Evolutionary conservation across 805 yeast species (phyloP).

Genomic region (Brettanomyces nanus): DNA sequence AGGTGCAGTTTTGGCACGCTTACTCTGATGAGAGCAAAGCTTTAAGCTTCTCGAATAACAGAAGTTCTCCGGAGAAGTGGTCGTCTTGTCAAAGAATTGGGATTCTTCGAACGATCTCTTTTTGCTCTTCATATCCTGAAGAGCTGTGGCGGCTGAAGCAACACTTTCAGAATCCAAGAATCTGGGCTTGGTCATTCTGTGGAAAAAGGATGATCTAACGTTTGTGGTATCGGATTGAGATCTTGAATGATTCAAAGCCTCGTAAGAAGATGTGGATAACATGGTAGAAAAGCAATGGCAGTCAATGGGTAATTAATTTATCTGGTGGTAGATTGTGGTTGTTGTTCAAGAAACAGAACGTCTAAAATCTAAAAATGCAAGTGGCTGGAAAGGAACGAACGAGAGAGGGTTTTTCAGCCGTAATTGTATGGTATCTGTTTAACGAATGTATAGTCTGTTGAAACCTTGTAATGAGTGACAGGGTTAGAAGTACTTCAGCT

Average conservation of each 20-base stretch:
- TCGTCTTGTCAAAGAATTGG: slow-evolving; percentile 4
- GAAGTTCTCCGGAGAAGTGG: slow-evolving; percentile 2
- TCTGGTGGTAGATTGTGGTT: no score
- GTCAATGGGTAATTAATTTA: no score
- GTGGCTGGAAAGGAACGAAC: no score
- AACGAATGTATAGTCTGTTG: no score
- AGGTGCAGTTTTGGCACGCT: slow-evolving; percentile 24
- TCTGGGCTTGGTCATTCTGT: slow-evolving; percentile 20
- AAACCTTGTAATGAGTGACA: no score
- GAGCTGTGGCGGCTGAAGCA: slow-evolving; percentile 3
- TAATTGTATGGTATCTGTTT: no score
- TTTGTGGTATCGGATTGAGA: slow-evolving; percentile 27
- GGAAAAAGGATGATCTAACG: slow-evolving; percentile 16
- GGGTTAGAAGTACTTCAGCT: no score
- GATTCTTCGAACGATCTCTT: slow-evolving; percentile 4
- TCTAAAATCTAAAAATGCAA: no score
- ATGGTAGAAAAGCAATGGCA: not conserved
- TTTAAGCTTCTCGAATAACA: slow-evolving; percentile 6
- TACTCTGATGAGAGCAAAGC: slow-evolving; percentile 9
- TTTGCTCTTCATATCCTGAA: not conserved
- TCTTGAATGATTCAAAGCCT: slow-evolving; percentile 18
- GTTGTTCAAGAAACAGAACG: no score
- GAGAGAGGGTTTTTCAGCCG: no score
- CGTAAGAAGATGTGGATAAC: slow-evolving; percentile 9
- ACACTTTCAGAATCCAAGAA: slow-evolving; percentile 6